phyloP scores from a whole-genome alignment of 148 eudicot genomes.

The Oxyria digyna region DNA sequence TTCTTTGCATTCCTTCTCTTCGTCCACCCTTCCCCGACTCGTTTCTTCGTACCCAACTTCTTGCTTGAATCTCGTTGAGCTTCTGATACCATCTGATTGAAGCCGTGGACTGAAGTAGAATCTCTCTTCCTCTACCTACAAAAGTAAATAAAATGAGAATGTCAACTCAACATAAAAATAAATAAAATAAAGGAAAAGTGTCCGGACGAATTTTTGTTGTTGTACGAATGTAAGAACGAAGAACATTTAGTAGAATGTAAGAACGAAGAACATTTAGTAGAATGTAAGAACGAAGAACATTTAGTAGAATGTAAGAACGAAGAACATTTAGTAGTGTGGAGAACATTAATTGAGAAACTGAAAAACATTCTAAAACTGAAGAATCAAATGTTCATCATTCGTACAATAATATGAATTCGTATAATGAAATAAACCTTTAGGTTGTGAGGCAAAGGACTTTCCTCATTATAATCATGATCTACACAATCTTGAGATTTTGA shows the following conservation, averaged over 20 bases:
- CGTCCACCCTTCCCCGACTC: slow-evolving; percentile 8
- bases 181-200: no score
- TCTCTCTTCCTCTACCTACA: slow-evolving; percentile 18
- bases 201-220: no score
- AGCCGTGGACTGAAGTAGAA: slow-evolving; percentile 16
- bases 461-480: background rate
- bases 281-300: no score
- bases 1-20: slow-evolving; percentile 8
- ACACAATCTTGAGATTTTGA: slow-evolving; percentile 3
- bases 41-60: background rate
- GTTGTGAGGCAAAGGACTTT: background rate
- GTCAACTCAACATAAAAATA: background rate
- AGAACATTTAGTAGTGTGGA: no score
- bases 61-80: slow-evolving; percentile 6
- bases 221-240: no score
- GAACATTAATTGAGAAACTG: no score
- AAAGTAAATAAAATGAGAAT: background rate
- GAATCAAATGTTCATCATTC: no score
- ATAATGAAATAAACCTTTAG: slow-evolving; percentile 8
- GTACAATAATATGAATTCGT: no score
- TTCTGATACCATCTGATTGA: slow-evolving; percentile 8
- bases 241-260: no score
- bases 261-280: no score
- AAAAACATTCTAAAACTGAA: no score
- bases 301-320: no score